Base-by-base conservation (phyloP, 2,329 filamentous ascomycete species). In the Aspergillus vadensis region DNA sequence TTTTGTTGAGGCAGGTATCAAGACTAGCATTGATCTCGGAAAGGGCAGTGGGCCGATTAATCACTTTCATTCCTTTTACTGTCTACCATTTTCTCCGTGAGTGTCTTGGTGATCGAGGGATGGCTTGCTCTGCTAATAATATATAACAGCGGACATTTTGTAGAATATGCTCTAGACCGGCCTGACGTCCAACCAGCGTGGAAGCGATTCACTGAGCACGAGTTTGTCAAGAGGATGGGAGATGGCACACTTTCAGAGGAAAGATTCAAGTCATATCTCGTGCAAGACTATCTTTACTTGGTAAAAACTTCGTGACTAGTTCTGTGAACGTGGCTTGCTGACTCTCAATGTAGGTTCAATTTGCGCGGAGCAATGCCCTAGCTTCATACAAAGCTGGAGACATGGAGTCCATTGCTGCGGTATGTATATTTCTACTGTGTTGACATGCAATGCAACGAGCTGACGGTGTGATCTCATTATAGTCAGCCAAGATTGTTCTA, bases 231-330 rank as follows among this genome's bases (percentile, higher is more conserved):
- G 70, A 85, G 84, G 14, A 81, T 98, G 71, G 92, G 90, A 0
- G 82, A 89, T 60, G 92, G 92, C 0, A 89, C 85, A 7, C 80
- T 98, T 19, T 89, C 91, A 0, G 68, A 89, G 1, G 85, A 90
- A 47, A 88, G 87, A 0, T 98, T 97, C 81, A 95, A 92, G 74
- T 85, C 89, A 41, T 98, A 97, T 73, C 86, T 98, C 58, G 84
- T 95, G 9, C 94, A 98, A 69, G 94, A 98, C 70, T 97, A 97
- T 70, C 82, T 97, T 4, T 98, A 95, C 71, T 79, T 97, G 47
- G 90, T 95, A 69, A 44, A 82, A 71, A 54, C 3, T 51, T 44
- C 21, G 9, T 25, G 8, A 4, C 27, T 4, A 8, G 15, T 10
- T 2, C 10, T 39, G 38, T 32, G 7, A 17, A 1, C 47, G 12